phyloP scores from a whole-genome alignment of 2,329 filamentous ascomycete genomes.

The Phoma herbarum region DNA sequence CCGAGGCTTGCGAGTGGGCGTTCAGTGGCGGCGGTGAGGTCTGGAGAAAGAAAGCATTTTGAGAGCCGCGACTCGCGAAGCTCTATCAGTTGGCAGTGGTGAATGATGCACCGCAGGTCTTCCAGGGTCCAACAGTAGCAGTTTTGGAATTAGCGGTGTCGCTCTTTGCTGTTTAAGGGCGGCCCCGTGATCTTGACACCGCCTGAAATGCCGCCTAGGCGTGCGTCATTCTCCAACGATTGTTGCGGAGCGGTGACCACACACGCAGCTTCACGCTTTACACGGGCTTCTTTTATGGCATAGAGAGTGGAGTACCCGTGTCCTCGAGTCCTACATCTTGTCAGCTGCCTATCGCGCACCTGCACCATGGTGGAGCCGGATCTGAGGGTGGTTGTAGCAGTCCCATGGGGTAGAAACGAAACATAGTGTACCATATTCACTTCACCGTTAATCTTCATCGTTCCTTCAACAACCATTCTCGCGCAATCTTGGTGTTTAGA shows the following conservation, averaged over 20 bases:
- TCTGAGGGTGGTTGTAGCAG: conserved; percentile 4
- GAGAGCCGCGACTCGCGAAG: conserved; percentile 21
- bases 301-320: not conserved
- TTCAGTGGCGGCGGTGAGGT: conserved; percentile 14
- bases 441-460: conserved; percentile 4
- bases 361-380: conserved; percentile 26
- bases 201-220: conserved; percentile 7
- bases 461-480: conserved; percentile 5
- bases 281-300: conserved; percentile 13
- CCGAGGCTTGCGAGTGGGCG: not conserved
- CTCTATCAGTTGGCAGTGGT: conserved; percentile 15
- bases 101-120: conserved; percentile 3
- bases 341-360: conserved; percentile 31
- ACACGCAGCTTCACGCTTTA: conserved; percentile 10
- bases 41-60: not conserved
- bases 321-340: conserved; percentile 5
- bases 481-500: not conserved
- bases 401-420: conserved; percentile 18
- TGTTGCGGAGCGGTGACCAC: conserved; percentile 7
- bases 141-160: conserved; percentile 16
- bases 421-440: conserved; percentile 17
- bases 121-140: conserved; percentile 11
- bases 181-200: not conserved
- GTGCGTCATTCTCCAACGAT: conserved; percentile 16
- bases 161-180: conserved; percentile 12